Evolutionary conservation across 345 rosid genomes (phyloP), one percentile per base, ranked within the genome.

Genomic region (Lagerstroemia speciosa): DNA sequence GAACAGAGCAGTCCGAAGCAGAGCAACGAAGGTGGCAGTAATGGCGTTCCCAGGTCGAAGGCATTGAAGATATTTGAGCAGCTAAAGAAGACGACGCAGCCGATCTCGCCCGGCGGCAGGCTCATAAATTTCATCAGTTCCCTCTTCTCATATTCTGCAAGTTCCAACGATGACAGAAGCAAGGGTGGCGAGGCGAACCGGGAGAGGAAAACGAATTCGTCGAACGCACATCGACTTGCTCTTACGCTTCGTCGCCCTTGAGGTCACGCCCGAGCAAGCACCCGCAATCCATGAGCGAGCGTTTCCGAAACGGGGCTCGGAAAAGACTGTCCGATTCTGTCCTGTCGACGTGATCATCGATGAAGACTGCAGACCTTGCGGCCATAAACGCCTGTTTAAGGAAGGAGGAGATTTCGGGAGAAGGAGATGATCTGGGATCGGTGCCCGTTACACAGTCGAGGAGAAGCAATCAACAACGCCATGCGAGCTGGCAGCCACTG

Each of bases 31-130:
- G 64, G 76, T 66, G 10, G 16, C 36, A 84, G 82, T 0, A 83
- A 81, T 27, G 62, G 48, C 17, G 66, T 78, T 66, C 74, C 78
- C 63, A 84, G 74, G 69, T 64, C 81, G 2, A 85, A 82, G 75
- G 89, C 89, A 0, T 33, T 71, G 43, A 85, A 82, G 77, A 80
- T 84, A 67, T 81, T 83, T 67, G 70, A 74, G 66, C 83, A 82
- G 65, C 65, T 79, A 20, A 89, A 79, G 84, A 84, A 84, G 68
- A 79, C 79, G 58, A 87, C 85, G 64, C 90, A 90, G 50, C 96
- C 98, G 53, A 82, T 89, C 81, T 93, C 98, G 19, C 97, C 98
- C 0, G 90, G 82, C 12, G 90, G 86, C 24, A 68, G 91, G 62
- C 73, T 93, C 58, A 80, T 87, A 0, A 85, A 67, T 48, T 91